Evolutionary conservation across 73 alveolate genomes (phyloP), one percentile per base, ranked within the genome.

Genomic region (Effrenium voratum): DNA sequence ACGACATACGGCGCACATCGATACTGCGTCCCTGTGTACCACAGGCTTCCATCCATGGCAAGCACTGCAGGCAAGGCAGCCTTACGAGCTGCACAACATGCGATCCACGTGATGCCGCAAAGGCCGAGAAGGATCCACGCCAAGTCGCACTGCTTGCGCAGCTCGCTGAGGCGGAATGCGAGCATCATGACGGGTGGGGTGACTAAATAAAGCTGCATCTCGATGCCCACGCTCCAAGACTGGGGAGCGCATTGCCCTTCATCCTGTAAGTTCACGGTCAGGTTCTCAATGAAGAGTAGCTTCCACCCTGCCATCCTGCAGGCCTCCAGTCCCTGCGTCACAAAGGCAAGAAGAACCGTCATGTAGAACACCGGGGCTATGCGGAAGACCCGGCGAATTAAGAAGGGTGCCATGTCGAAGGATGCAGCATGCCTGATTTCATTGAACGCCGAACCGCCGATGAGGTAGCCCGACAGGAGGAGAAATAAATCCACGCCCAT

Each of bases 11-110:
- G 82, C 32, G 82, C 82, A 28, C 82, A 70, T 70, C 82, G 82
- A 70, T 70, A 70, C 47, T 70, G 82, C 82, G 82, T 70, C 49
- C 82, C 82, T 34, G 82, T 70, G 82, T 70, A 70, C 82, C 82
- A 70, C 45, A 70, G 49, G 50, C 82, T 70, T 34, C 82, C 82
- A 12, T 34, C 24, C 82, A 70, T 70, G 82, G 82, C 82, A 36
- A 70, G 32, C 49, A 70, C 82, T n/a, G 22, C 49, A 70, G 50
- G 82, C 82, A 70, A 36, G 4, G 82, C 82, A 34, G 47, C 45
- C 45, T 70, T 28, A n/a, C 82, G 82, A 34, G 82, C 82, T 34
- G 38, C 82, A 70, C 82, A 32, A 36, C 82, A 70, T 34, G 82
- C 82, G 32, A 36, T 30, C 82, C 82, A 70, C 49, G 46, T 6